Evolutionary conservation across 2,329 filamentous ascomycete species (phyloP).

Genomic region (Aquanectria penicillioides): DNA sequence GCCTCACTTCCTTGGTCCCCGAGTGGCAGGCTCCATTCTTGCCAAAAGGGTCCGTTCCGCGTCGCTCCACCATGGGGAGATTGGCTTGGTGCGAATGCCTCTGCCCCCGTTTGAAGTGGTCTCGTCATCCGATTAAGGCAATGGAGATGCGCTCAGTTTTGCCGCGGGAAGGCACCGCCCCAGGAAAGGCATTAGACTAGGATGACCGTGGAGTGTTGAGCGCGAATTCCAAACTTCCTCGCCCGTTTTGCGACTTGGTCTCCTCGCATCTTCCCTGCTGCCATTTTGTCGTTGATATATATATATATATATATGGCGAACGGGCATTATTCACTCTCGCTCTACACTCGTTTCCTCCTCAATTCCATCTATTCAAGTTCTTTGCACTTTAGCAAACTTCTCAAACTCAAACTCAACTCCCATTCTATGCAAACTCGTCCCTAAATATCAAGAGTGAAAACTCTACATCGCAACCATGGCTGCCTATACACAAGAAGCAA

Average conservation of each 20-base stretch:
- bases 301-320: slow-evolving; percentile 17
- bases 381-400: slow-evolving; percentile 1
- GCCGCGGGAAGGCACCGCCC: slow-evolving; percentile 21
- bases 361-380: background rate
- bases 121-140: slow-evolving; percentile 25
- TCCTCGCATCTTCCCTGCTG: slow-evolving; percentile 25
- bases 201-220: slow-evolving; percentile 35
- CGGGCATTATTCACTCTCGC: background rate
- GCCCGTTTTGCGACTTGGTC: slow-evolving; percentile 16
- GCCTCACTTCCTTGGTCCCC: slow-evolving; percentile 16
- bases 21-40: background rate
- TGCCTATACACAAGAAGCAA: slow-evolving; percentile 28
- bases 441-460: too few species aligned
- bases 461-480: slow-evolving; percentile 33
- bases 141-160: slow-evolving; percentile 27
- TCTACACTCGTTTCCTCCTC: background rate
- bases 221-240: slow-evolving; percentile 38
- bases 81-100: slow-evolving; percentile 22
- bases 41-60: slow-evolving; percentile 17
- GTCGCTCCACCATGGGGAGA: slow-evolving; percentile 36
- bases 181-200: slow-evolving; percentile 24
- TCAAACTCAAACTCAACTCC: background rate
- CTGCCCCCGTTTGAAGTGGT: slow-evolving; percentile 16
- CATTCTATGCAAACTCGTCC: too few species aligned
- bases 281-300: slow-evolving; percentile 14